Evolutionary conservation across 2,329 filamentous ascomycete genomes (phyloP).

Genomic region (Xylaria sp.): DNA sequence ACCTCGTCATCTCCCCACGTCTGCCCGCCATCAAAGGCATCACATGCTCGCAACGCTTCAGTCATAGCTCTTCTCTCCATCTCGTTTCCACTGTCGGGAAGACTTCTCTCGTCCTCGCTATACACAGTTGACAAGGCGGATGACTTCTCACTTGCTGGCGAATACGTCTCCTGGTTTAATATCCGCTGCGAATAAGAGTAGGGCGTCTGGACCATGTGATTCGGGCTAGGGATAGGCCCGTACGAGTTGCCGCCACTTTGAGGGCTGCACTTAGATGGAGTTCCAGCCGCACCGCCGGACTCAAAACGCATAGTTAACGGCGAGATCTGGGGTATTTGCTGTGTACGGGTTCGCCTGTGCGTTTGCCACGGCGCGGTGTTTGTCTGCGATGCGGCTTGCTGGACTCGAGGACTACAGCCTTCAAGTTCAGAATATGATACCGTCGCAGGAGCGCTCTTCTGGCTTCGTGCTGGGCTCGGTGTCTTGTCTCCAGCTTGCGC

Average conservation of each 20-base stretch:
- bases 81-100: slow-evolving; percentile 13
- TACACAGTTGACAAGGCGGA: slow-evolving; percentile 63
- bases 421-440: slow-evolving; percentile 35
- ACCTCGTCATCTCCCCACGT: neutral
- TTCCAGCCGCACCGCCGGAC: slow-evolving; percentile 49
- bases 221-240: slow-evolving; percentile 52
- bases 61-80: slow-evolving; percentile 14
- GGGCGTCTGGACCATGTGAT: slow-evolving; percentile 36
- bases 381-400: slow-evolving; percentile 7
- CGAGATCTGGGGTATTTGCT: slow-evolving; percentile 37
- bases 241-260: slow-evolving; percentile 43
- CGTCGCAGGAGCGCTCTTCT: slow-evolving; percentile 39
- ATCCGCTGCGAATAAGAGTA: neutral
- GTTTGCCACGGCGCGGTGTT: slow-evolving; percentile 21
- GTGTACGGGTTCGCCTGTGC: slow-evolving; percentile 28
- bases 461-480: slow-evolving; percentile 39
- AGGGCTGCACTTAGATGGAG: slow-evolving; percentile 42
- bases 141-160: slow-evolving; percentile 51
- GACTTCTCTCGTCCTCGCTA: slow-evolving; percentile 55
- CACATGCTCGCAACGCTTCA: slow-evolving; percentile 21
- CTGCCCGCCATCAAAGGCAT: slow-evolving; percentile 14
- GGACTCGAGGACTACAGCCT: slow-evolving; percentile 21
- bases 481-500: neutral
- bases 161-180: slow-evolving; percentile 27
- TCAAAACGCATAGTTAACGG: slow-evolving; percentile 44